phyloP scores from a whole-genome alignment of 805 yeast genomes.

The Suhomyces sp. region DNA sequence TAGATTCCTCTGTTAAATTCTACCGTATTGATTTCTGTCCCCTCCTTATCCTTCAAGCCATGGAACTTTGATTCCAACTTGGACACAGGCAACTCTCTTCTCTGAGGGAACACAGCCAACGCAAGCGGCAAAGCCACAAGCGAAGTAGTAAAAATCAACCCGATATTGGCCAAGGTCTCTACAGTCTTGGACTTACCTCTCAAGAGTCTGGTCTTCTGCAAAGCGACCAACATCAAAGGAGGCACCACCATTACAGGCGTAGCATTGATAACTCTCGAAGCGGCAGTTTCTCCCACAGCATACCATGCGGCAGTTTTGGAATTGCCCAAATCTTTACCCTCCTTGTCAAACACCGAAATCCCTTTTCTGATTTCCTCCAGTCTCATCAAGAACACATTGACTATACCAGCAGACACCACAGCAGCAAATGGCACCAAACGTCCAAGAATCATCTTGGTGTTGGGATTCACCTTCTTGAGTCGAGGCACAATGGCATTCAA shows the following conservation, averaged over 20 bases:
- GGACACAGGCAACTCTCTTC: slow-evolving; percentile 56
- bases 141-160: slow-evolving; percentile 80
- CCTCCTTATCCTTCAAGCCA: slow-evolving; percentile 58
- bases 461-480: slow-evolving; percentile 65
- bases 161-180: slow-evolving; percentile 75
- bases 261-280: slow-evolving; percentile 91
- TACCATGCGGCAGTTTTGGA: slow-evolving; percentile 84
- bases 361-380: slow-evolving; percentile 89
- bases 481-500: slow-evolving; percentile 88
- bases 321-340: slow-evolving; percentile 58
- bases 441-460: slow-evolving; percentile 67
- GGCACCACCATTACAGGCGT: slow-evolving; percentile 98
- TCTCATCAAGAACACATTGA: slow-evolving; percentile 95
- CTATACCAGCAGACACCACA: slow-evolving; percentile 94
- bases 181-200: slow-evolving; percentile 63
- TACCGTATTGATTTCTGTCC: slow-evolving; percentile 55
- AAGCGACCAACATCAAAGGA: slow-evolving; percentile 73
- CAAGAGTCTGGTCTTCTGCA: slow-evolving; percentile 65
- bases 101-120: slow-evolving; percentile 91
- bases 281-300: slow-evolving; percentile 97
- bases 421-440: slow-evolving; percentile 98
- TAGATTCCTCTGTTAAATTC: slow-evolving; percentile 97
- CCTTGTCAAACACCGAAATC: slow-evolving; percentile 63
- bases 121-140: slow-evolving; percentile 92
- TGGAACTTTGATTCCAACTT: slow-evolving; percentile 65